Conservation (phyloP, 2,329 filamentous ascomycete species). For the Colletotrichum sojae region DNA sequence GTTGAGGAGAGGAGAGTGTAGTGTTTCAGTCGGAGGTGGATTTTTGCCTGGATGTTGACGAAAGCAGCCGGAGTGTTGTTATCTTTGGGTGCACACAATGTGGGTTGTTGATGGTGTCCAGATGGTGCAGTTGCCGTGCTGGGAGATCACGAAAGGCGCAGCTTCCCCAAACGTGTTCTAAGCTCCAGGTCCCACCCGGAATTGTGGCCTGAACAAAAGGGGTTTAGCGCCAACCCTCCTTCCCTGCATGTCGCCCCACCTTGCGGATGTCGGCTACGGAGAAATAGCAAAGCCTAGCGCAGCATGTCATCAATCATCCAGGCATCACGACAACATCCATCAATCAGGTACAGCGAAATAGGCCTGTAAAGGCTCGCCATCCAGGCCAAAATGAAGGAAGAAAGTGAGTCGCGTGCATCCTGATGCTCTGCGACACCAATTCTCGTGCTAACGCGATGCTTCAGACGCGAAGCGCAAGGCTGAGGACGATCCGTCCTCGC, state of each 20-base stretch:
- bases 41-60: neutral
- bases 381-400: conserved; percentile 53
- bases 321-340: conserved; percentile 35
- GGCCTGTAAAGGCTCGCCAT: conserved; percentile 31
- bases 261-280: conserved; percentile 31
- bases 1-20: conserved; percentile 2
- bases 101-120: conserved; percentile 2
- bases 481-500: conserved; percentile 73
- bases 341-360: conserved; percentile 16
- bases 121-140: conserved; percentile 20
- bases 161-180: conserved; percentile 42
- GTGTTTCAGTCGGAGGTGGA: neutral
- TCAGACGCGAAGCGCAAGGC: conserved; percentile 78
- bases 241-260: conserved; percentile 47
- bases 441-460: conserved; percentile 6
- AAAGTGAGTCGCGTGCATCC: conserved; percentile 49
- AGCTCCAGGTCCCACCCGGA: conserved; percentile 46
- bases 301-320: conserved; percentile 36
- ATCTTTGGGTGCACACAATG: conserved; percentile 6
- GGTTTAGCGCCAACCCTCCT: conserved; percentile 49
- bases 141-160: conserved; percentile 28
- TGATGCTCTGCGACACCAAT: rapidly evolving
- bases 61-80: conserved; percentile 6
- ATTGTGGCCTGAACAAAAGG: conserved; percentile 53
- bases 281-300: conserved; percentile 38